Base-by-base conservation (phyloP, 2,329 filamentous ascomycete species). In the Paecilomyces niveus region DNA sequence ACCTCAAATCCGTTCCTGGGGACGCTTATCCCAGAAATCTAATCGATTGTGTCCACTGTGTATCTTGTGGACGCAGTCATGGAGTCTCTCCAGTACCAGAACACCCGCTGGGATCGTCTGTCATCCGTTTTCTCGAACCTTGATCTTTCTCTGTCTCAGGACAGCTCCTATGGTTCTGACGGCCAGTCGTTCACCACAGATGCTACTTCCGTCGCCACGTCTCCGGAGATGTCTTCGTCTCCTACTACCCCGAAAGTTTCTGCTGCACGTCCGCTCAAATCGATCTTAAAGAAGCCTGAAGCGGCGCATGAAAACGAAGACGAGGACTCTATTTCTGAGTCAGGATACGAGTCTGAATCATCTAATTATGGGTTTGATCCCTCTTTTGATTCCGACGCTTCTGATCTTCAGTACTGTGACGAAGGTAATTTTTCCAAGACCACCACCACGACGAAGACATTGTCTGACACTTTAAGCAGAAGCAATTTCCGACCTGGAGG, bases 131-230 rank as follows among this genome's bases (percentile, higher is more conserved):
- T 74, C 31, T 70, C 70, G 24, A 65, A 68, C 24, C 66, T 74
- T n/a, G 72, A 75, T 10, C 65, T 71, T 33, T 74, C 72, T 13
- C 61, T 73, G 26, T 73, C 71, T 31, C 73, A 73, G 35, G 73
- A 75, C 65, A 75, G 72, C 54, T 73, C 70, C 55, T 75, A 74
- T 63, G 70, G 67, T 54, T 75, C 73, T 11, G 73, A 75, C 58
- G 72, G 73, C 57, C 58, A 71, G 24, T 74, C 73, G 21, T 64
- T 70, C 59, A 63, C 67, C 13, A 72, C 72, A n/a, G 67, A 64
- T 24, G 64, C 64, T 49, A 63, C 69, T 13, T 62, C 63, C 1
- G 61, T 66, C 26, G 59, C 65, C 13, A 62, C 66, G 22, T 59
- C 62, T 21, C 63, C 68, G 50, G 61, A 60, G 57, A 61, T 57